Conservation (phyloP, 2,329 filamentous ascomycete genomes). For the Plenodomus biglobosus region DNA sequence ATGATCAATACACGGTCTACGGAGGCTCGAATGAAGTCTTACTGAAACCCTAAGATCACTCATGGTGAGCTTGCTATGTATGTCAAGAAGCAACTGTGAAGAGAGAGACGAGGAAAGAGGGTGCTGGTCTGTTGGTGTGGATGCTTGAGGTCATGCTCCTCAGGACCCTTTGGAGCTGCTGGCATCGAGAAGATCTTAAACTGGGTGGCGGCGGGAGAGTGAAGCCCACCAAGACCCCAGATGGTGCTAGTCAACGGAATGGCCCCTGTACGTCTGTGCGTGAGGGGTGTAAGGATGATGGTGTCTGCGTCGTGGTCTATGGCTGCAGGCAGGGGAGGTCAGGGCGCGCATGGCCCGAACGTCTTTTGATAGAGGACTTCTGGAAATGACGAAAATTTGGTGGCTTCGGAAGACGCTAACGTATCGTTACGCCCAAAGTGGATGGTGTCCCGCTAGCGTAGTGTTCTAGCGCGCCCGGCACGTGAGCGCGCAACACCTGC, state of each 20-base stretch:
- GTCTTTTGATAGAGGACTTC: slow-evolving; percentile 10
- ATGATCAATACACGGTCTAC: slow-evolving; percentile 6
- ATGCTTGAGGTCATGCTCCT: slow-evolving; percentile 18
- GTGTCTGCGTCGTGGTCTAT: slow-evolving; percentile 16
- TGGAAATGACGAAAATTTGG: slow-evolving; percentile 11
- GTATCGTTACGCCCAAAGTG: slow-evolving; percentile 3
- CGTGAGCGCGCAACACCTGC: no score
- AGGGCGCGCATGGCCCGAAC: slow-evolving; percentile 21
- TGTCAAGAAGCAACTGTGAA: slow-evolving; percentile 6
- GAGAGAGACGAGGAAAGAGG: background rate
- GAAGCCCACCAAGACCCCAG: slow-evolving; percentile 27
- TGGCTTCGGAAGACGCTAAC: slow-evolving; percentile 2
- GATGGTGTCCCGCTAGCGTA: slow-evolving; percentile 2
- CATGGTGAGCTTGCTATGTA: slow-evolving; percentile 24
- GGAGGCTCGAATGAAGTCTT: background rate
- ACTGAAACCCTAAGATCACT: slow-evolving; percentile 31
- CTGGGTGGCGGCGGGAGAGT: slow-evolving; percentile 15
- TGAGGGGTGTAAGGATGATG: slow-evolving; percentile 20
- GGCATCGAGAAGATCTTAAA: slow-evolving; percentile 32
- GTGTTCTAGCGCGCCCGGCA: background rate
- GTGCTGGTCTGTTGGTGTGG: background rate
- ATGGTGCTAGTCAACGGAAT: slow-evolving; percentile 9
- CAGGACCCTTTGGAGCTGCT: slow-evolving; percentile 21
- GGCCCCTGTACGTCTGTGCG: slow-evolving; percentile 22
- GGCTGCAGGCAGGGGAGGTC: slow-evolving; percentile 22